These are phyloP conservation scores for Senecio squalidus DNA, from an alignment of 140 eudicot genomes.

Conservation along the genomic window DNA sequence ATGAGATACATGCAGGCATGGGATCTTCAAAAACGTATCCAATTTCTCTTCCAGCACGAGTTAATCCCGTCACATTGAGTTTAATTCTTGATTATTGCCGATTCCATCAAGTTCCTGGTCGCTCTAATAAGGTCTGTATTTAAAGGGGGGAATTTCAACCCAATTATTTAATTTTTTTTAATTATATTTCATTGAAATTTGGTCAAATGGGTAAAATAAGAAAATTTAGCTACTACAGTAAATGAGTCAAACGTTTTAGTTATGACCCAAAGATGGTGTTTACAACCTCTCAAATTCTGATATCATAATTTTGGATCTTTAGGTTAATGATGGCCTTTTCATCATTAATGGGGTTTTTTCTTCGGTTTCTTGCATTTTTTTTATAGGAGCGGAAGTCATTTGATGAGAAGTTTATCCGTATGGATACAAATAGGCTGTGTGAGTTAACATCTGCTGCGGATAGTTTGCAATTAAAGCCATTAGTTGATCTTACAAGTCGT, in stretches of 20 bases:
- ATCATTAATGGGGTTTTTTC: neutral
- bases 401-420: slow-evolving; percentile 82
- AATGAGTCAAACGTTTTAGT: neutral
- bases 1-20: slow-evolving; percentile 67
- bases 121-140: slow-evolving; percentile 76
- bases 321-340: no score
- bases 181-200: neutral
- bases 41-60: slow-evolving; percentile 81
- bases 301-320: no score
- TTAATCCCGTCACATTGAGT: slow-evolving; percentile 66
- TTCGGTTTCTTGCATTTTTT: neutral
- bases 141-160: neutral
- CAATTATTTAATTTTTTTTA: neutral
- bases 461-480: slow-evolving; percentile 67
- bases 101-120: slow-evolving; percentile 87
- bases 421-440: slow-evolving; percentile 86
- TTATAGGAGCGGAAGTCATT: slow-evolving; percentile 75
- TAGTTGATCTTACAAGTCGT: slow-evolving; percentile 91
- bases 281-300: neutral
- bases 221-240: neutral
- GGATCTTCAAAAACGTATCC: slow-evolving; percentile 80
- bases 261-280: neutral
- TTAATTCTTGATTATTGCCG: slow-evolving; percentile 85
- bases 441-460: slow-evolving; percentile 96
- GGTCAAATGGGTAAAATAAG: neutral